A percentile compares a stretch with the other conserved stretches of the same genome.
phyloP scores from a whole-genome alignment of 768 basidiomycete species.

The Trametes meyenii region DNA sequence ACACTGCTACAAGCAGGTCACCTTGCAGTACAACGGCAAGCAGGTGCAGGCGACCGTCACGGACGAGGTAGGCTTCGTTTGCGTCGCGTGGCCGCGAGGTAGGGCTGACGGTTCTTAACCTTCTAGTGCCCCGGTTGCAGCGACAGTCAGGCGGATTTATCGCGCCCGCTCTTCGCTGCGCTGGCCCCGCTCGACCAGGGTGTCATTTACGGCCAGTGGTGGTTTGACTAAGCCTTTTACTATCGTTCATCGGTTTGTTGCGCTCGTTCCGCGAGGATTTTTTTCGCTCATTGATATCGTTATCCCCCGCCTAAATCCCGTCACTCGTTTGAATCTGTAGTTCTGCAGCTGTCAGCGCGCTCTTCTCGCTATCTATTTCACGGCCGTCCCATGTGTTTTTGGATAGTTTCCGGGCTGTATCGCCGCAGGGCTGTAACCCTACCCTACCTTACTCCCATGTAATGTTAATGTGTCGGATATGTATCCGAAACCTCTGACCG shows the following conservation, averaged over 20 bases:
- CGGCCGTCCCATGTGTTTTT: constrained; percentile 1
- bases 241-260: neutral
- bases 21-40: constrained; percentile 62
- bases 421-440: constrained; percentile 16
- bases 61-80: constrained; percentile 52
- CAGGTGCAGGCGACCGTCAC: constrained; percentile 57
- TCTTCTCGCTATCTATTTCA: neutral
- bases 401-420: constrained; percentile 16
- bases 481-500: neutral
- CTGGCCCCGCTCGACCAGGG: constrained; percentile 54
- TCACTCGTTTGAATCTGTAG: constrained; percentile 6
- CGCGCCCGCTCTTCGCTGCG: constrained; percentile 62
- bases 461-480: constrained; percentile 7
- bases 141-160: constrained; percentile 66
- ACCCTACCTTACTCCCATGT: constrained; percentile 5
- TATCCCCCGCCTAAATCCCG: neutral
- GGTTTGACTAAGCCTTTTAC: constrained; percentile 35
- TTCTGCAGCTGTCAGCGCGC: neutral
- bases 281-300: neutral
- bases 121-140: constrained; percentile 68
- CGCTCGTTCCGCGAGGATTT: neutral
- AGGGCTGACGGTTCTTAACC: neutral
- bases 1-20: constrained; percentile 63
- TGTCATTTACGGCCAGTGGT: constrained; percentile 66
- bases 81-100: neutral